Base-by-base conservation (phyloP, 768 basidiomycete species). In the Fomitopsis pulvina region DNA sequence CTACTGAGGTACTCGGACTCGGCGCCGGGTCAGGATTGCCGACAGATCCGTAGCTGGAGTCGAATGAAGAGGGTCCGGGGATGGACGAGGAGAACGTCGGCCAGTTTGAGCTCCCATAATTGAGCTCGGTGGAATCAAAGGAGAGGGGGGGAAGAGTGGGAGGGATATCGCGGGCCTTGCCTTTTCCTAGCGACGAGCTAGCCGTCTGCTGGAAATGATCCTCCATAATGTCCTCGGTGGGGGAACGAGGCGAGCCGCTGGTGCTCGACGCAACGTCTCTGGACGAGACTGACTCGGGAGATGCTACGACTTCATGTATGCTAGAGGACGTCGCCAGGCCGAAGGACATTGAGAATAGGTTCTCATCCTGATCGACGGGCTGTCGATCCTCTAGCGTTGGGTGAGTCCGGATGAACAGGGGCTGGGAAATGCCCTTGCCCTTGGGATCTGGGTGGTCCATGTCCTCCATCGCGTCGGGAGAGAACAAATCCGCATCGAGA, bases 141-240 rank as follows among this genome's bases (percentile, higher is more conserved):
- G 74, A 68, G 51, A 87, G 70, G 53, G 85, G 83, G 52, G 86
- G 83, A 52, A 87, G 72, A 61, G 71, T 71, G 51, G 85, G 81
- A 41, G 83, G 77, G 28, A 61, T 51, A 60, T 71, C 68, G 57
- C 61, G 66, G 47, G 72, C 81, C 66, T 77, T 85, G 58, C 74
- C 80, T 68, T 84, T 88, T 59, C 58, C 62, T 22, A 16, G 50
- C 38, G 50, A 55, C 3, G 48, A 45, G 38, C 51, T 53, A 43
- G 29, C 45, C 46, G 26, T 38, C 34, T 39, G 5, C 34, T 37
- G 5, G 34, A 37, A 4, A 18, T 5, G 7, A 12, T 37, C 7
- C 34, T 37, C 14, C 14, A 14, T 4, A 16, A 48, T 25, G 14
- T 40, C n/a, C 14, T 16, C 34, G 18, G 34, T 7, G 34, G 34